Evolutionary conservation across 345 rosid species (phyloP).

Genomic region (rapeseed (Brassica napus)): DNA sequence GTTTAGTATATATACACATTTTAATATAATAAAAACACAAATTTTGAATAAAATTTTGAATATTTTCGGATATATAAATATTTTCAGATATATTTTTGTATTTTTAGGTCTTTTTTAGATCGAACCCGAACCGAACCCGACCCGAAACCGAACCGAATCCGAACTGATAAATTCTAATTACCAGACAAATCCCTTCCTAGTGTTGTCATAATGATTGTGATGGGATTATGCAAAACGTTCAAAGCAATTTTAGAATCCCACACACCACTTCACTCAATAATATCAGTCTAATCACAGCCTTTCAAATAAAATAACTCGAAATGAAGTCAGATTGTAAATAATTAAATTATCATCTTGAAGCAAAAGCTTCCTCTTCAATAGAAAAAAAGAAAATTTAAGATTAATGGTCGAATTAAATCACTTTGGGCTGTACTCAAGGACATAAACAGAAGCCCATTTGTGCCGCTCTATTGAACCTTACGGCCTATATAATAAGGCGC

Average conservation of each 20-base stretch:
- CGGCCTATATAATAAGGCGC: background rate
- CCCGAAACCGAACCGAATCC: too few species aligned
- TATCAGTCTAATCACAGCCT: slow-evolving; percentile 29
- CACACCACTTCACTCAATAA: slow-evolving; percentile 29
- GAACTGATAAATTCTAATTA: background rate
- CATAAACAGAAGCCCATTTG: slow-evolving; percentile 13
- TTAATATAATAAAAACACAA: too few species aligned
- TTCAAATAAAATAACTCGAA: slow-evolving; percentile 7
- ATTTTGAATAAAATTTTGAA: too few species aligned
- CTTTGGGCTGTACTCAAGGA: background rate
- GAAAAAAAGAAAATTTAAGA: background rate
- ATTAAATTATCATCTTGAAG: background rate
- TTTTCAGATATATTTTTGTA: too few species aligned
- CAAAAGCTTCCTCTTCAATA: background rate
- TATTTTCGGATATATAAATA: too few species aligned
- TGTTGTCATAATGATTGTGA: slow-evolving; percentile 28
- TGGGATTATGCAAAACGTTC: too few species aligned
- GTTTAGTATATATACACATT: too few species aligned
- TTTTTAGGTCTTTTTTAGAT: too few species aligned
- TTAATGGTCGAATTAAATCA: background rate
- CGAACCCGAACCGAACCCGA: too few species aligned
- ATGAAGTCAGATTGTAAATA: background rate
- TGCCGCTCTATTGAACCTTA: background rate
- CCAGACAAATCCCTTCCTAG: slow-evolving; percentile 21
- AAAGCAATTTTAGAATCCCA: slow-evolving; percentile 35